Percentiles rank a stretch among this genome's conserved stretches.
These are phyloP conservation scores for Trichoderma sp. DNA, from an alignment of 2,329 filamentous ascomycete species.

Conservation along the genomic window DNA sequence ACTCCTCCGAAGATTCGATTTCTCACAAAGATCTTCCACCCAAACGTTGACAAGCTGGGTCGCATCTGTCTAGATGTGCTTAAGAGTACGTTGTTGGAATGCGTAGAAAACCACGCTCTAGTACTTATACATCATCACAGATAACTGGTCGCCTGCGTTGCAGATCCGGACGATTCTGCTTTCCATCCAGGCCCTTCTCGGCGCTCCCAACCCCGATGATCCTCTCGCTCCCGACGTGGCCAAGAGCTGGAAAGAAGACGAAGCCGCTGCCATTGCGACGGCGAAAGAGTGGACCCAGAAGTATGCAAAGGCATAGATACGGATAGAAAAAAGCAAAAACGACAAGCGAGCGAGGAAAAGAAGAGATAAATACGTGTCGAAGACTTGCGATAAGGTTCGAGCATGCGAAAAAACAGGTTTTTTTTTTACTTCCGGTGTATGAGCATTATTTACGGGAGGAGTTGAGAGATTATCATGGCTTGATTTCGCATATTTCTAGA, in stretches of 20 bases:
- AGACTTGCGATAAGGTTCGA: constrained; percentile 14
- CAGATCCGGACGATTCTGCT: constrained; percentile 99
- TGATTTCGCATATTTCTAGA: constrained; percentile 29
- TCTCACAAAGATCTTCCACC: constrained; percentile 98
- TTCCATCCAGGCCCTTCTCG: constrained; percentile 94
- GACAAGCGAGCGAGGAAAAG: neutral
- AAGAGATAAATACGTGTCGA: constrained; percentile 23
- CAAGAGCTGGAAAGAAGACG: constrained; percentile 97
- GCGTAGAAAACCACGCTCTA: neutral
- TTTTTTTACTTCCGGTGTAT: constrained; percentile 26
- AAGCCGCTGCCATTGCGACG: constrained; percentile 87
- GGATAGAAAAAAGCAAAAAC: neutral
- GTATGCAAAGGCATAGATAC: constrained; percentile 64
- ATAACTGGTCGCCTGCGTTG: constrained; percentile 97
- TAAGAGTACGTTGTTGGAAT: constrained; percentile 69
- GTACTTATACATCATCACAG: constrained; percentile 51
- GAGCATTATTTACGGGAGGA: constrained; percentile 34
- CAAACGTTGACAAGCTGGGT: constrained; percentile 96
- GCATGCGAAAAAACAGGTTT: constrained; percentile 16
- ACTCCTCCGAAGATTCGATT: constrained; percentile 98
- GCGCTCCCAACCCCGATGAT: constrained; percentile 96
- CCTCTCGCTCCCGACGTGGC: constrained; percentile 98
- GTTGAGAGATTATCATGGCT: constrained; percentile 30
- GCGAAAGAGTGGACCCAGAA: constrained; percentile 89
- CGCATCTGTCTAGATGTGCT: constrained; percentile 96